Evolutionary conservation across 495 filamentous ascomycete genomes (phyloP).

Genomic region (Staphylotrichum longicolle): DNA sequence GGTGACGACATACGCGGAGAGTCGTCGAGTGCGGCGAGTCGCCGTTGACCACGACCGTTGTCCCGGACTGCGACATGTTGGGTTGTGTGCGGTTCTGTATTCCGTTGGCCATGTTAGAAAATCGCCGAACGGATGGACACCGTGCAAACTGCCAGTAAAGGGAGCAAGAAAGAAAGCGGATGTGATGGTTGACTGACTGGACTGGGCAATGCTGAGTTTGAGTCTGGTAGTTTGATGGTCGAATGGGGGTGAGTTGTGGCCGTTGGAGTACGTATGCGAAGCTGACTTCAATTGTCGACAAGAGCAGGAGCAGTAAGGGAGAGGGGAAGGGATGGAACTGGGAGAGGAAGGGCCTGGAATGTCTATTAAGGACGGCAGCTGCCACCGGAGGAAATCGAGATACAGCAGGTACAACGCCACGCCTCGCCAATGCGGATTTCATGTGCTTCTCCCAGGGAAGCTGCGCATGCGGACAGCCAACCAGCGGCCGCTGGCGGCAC

Average conservation of each 20-base stretch:
- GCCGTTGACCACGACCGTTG: conserved; percentile 28
- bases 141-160: too few species aligned
- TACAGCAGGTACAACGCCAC: conserved; percentile 14
- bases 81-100: conserved; percentile 12
- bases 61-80: conserved; percentile 26
- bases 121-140: too few species aligned
- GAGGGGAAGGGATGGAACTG: conserved; percentile 1
- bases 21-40: conserved; percentile 31
- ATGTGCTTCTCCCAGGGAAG: conserved; percentile 20
- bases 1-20: conserved; percentile 26
- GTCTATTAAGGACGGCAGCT: not conserved
- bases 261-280: too few species aligned
- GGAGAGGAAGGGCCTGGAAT: conserved; percentile 12
- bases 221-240: too few species aligned
- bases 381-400: not conserved
- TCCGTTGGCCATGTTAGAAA: conserved; percentile 23
- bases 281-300: too few species aligned
- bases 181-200: too few species aligned
- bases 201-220: too few species aligned
- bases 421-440: conserved; percentile 14
- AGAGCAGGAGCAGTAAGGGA: not conserved
- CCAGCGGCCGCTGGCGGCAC: not conserved
- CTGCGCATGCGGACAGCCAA: conserved; percentile 12
- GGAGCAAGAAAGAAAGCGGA: too few species aligned
- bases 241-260: too few species aligned